A percentile compares a stretch with the other conserved stretches of the same genome.
Conservation (phyloP, 352 stramenopile genomes). For the Aphanomyces euteiches region DNA sequence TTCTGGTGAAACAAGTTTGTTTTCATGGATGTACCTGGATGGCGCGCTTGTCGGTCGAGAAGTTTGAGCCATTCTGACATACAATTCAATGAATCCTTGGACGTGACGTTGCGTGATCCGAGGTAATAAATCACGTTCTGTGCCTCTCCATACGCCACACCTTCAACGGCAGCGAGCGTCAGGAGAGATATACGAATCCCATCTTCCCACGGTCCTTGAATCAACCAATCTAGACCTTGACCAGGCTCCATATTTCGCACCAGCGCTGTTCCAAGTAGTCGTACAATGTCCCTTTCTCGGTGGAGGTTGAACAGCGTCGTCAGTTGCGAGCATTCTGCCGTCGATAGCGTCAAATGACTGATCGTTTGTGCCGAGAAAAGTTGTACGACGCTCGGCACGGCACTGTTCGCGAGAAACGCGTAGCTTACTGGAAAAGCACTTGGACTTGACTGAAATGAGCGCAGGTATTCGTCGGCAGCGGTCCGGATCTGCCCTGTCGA, state of each 20-base stretch:
- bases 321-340: conserved; percentile 3
- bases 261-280: conserved; percentile 37
- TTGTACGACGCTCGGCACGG: conserved; percentile 16
- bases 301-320: conserved; percentile 25
- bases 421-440: conserved; percentile 75
- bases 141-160: conserved; percentile 23
- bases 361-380: conserved; percentile 19
- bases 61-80: conserved; percentile 10
- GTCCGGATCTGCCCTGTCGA: conserved; percentile 4
- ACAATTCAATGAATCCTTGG: conserved; percentile 42
- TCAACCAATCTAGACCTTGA: conserved; percentile 27
- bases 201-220: conserved; percentile 24
- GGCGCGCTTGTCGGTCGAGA: conserved; percentile 39
- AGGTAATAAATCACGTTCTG: conserved; percentile 26
- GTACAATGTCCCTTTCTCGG: conserved; percentile 31
- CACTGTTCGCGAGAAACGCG: conserved; percentile 41
- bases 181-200: conserved; percentile 24
- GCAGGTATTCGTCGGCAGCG: conserved; percentile 67
- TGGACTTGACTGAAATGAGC: conserved; percentile 73
- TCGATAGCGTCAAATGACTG: conserved; percentile 15
- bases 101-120: neutral
- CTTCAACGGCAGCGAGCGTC: conserved; percentile 19
- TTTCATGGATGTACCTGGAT: conserved; percentile 32
- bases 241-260: conserved; percentile 27
- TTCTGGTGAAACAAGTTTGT: conserved; percentile 22